Base-by-base conservation (phyloP, 2,329 filamentous ascomycete genomes). In the Sporothrix dimorphospora region DNA sequence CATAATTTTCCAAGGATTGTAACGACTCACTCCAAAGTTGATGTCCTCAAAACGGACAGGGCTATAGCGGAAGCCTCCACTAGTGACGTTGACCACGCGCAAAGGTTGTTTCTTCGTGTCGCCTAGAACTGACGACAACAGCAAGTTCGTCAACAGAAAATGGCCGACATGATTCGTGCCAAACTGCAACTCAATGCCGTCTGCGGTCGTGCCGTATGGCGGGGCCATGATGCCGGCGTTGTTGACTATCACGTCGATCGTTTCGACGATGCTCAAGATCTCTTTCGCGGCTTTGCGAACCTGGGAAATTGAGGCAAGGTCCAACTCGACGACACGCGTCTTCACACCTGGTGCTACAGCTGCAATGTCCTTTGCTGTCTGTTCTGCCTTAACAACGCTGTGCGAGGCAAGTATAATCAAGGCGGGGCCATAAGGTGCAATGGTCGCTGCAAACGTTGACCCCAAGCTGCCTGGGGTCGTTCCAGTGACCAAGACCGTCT, bases 151-250 rank as follows among this genome's bases (percentile, higher is more conserved):
- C 45, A 87, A 79, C 5, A 86, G 75, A 74, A 86, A 86, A 63
- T 86, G 83, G 0, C 84, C 83, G 9, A 87, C 75, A 74, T 87
- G 82, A 75, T 87, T 87, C 14, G 82, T 81, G 6, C 82, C 84
- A 1, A 86, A 81, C 72, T 84, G 83, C 71, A 77, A 75, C 77
- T 85, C 83, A 65, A 82, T 78, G 0, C 83, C 84, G 3, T 85
- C 82, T 3, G 77, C 74, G 9, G 79, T 81, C n/a, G 80, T 73
- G 2, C 76, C 78, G 53, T 80, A 80, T 4, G 81, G 78, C 12
- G 79, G 34, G 0, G 76, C 80, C 79, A 83, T 83, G 42, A 85
- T 75, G 14, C 79, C 84, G 0, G 84, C 84, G 69, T 83, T 86
- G 73, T 84, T 84, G 69, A 86, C 77, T 1, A 86, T 69, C 38